These are phyloP conservation scores for Euphorbia tirucalli DNA, from an alignment of 345 rosid genomes.

Conservation along the genomic window DNA sequence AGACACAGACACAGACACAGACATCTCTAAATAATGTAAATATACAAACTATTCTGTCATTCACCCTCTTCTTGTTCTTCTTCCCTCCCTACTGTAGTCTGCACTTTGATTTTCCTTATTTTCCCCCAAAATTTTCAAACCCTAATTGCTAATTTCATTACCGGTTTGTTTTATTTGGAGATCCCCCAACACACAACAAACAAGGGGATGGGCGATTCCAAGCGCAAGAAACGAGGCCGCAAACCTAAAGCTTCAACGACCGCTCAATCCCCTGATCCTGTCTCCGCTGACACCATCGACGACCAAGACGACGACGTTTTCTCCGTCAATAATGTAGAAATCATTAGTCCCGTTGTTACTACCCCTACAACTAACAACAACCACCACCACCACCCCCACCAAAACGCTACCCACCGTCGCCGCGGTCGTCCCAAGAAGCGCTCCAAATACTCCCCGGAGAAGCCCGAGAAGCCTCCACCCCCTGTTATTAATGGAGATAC, in stretches of 20 bases:
- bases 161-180: too few species aligned
- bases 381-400: too few species aligned
- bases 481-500: conserved; percentile 12
- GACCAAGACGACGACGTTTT: conserved; percentile 33
- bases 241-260: conserved; percentile 35
- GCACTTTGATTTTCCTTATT: neutral
- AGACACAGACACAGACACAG: too few species aligned
- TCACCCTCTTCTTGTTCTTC: neutral
- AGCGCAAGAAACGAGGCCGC: conserved; percentile 44
- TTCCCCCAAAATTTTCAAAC: neutral
- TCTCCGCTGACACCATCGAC: conserved; percentile 11
- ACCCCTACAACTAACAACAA: conserved; percentile 9
- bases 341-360: conserved; percentile 22
- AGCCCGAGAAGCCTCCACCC: conserved; percentile 33
- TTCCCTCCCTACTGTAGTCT: too few species aligned
- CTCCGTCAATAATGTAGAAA: conserved; percentile 36
- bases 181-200: too few species aligned
- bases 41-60: too few species aligned
- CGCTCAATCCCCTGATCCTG: conserved; percentile 32
- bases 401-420: conserved; percentile 8
- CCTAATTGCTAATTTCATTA: neutral
- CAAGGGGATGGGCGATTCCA: conserved; percentile 34
- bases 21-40: too few species aligned
- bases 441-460: conserved; percentile 26
- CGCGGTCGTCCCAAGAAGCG: conserved; percentile 47